Percentiles rank a stretch among this genome's conserved stretches.
These are phyloP conservation scores for Diaporthe ilicicola DNA, from an alignment of 2,329 filamentous ascomycete species.

Conservation along the genomic window DNA sequence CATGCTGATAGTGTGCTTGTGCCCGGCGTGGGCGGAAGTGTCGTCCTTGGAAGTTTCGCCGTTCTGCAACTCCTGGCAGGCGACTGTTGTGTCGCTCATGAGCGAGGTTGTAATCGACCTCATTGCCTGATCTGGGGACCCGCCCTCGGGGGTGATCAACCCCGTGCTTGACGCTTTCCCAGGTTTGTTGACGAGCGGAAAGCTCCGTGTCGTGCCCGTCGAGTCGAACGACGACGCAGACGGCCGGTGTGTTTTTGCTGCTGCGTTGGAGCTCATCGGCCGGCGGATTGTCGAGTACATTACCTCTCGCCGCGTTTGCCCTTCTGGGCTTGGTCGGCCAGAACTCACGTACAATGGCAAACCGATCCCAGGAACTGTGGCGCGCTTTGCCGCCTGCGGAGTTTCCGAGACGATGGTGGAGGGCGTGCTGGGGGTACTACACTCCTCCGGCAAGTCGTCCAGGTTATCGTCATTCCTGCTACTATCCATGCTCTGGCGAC, in stretches of 20 bases:
- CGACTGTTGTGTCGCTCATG: slow-evolving; percentile 56
- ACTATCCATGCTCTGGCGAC: slow-evolving; percentile 42
- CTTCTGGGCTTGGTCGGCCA: slow-evolving; percentile 36
- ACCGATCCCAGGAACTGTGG: slow-evolving; percentile 34
- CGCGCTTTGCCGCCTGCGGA: slow-evolving; percentile 42
- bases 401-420: slow-evolving; percentile 38
- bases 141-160: slow-evolving; percentile 54
- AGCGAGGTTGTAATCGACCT: slow-evolving; percentile 57
- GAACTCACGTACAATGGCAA: background rate
- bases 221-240: slow-evolving; percentile 67
- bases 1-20: slow-evolving; percentile 36
- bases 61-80: slow-evolving; percentile 44
- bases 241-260: slow-evolving; percentile 57
- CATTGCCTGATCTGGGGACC: slow-evolving; percentile 59
- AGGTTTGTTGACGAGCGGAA: slow-evolving; percentile 65
- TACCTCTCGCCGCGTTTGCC: slow-evolving; percentile 37
- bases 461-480: slow-evolving; percentile 36
- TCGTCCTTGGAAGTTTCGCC: slow-evolving; percentile 16
- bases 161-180: slow-evolving; percentile 52
- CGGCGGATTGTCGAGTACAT: slow-evolving; percentile 49
- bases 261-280: slow-evolving; percentile 51
- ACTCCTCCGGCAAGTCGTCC: slow-evolving; percentile 38
- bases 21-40: background rate
- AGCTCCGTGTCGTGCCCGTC: slow-evolving; percentile 67
- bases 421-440: background rate